Percentiles rank a stretch among this genome's conserved stretches.
Evolutionary conservation across 768 basidiomycete species (phyloP).

Genomic region (Lactarius sanguifluus): DNA sequence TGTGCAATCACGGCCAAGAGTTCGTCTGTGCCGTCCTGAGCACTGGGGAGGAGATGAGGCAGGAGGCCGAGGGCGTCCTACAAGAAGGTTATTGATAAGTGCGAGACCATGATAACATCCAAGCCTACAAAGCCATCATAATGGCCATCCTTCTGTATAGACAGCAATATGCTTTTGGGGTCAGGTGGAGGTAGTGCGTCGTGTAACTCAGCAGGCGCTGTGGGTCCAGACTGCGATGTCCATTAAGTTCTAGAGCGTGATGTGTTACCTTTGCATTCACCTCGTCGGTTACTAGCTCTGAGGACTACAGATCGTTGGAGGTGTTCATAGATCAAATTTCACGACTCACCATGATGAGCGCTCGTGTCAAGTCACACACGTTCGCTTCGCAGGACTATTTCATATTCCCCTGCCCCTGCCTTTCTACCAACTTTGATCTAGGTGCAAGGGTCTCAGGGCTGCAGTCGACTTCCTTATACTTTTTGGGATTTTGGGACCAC

Average conservation of each 20-base stretch:
- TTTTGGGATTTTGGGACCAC: no score
- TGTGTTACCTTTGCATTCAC: neutral
- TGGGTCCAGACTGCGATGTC: constrained; percentile 27
- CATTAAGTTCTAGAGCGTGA: neutral
- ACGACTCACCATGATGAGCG: constrained; percentile 17
- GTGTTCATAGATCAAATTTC: neutral
- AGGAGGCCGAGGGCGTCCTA: constrained; percentile 45
- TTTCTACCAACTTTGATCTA: neutral
- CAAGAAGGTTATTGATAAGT: neutral
- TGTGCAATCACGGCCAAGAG: constrained; percentile 38
- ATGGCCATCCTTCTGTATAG: constrained; percentile 24
- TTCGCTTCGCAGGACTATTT: neutral
- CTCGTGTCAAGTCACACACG: neutral
- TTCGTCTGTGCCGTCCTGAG: constrained; percentile 34
- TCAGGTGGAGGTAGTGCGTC: constrained; percentile 23
- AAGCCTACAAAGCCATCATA: constrained; percentile 29
- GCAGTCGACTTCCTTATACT: no score
- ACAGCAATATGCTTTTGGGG: constrained; percentile 22
- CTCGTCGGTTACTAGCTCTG: neutral
- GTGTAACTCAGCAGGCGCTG: constrained; percentile 24
- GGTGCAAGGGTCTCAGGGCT: no score
- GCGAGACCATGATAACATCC: neutral
- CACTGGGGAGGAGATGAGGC: constrained; percentile 38
- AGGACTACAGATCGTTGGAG: neutral
- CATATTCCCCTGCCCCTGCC: neutral